Conservation (phyloP, 371 early-diverging fungal genomes). For the Mortierella polycephala region DNA sequence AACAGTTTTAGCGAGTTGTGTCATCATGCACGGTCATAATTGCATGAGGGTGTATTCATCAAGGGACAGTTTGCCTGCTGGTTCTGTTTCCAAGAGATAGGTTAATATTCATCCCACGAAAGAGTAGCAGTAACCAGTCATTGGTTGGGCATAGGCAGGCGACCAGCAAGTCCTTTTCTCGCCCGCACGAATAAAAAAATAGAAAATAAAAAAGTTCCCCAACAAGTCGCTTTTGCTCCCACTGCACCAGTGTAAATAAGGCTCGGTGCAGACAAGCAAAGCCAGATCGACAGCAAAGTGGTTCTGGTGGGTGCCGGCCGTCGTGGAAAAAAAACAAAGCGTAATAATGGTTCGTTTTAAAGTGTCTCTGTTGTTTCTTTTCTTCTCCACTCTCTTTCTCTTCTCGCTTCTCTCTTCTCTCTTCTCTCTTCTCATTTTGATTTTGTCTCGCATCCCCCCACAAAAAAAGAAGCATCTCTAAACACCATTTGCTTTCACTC, state of each 20-base stretch:
- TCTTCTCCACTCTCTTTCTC: background rate
- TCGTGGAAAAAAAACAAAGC: background rate
- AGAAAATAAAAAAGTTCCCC: conserved; percentile 29
- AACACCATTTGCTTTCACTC: too few relatives aligned
- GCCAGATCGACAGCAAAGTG: too few relatives aligned
- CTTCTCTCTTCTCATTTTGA: background rate
- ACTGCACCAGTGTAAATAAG: conserved; percentile 18
- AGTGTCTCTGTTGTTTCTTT: background rate
- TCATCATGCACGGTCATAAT: background rate
- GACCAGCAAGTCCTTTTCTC: too few relatives aligned
- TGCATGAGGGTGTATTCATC: background rate
- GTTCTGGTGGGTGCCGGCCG: too few relatives aligned
- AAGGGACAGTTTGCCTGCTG: background rate
- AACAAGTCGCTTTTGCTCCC: conserved; percentile 23
- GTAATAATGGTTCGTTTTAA: background rate
- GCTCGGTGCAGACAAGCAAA: background rate
- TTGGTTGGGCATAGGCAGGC: too few relatives aligned
- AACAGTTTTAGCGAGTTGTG: too few relatives aligned
- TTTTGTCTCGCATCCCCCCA: too few relatives aligned
- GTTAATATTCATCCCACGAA: background rate
- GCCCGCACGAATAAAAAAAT: too few relatives aligned
- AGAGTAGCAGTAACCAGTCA: background rate
- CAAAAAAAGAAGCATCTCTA: background rate
- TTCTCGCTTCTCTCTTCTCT: background rate
- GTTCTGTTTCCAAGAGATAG: background rate